Evolutionary conservation across 73 alveolate species (phyloP).

Genomic region (Breviolum minutum): DNA sequence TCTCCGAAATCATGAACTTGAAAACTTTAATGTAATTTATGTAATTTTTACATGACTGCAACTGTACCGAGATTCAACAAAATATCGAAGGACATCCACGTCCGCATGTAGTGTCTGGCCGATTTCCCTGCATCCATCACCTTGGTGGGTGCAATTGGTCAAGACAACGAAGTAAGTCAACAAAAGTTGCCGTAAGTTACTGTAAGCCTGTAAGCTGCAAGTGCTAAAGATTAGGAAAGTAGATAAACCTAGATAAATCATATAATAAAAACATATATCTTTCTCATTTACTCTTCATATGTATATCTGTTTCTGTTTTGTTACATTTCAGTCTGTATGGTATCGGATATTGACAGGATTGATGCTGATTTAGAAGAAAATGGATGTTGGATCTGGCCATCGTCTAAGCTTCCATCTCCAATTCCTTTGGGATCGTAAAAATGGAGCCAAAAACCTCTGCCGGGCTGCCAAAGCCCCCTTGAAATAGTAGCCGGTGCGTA

Average conservation of each 20-base stretch:
- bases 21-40: background rate
- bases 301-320: no score
- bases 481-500: slow-evolving; percentile 15
- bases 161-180: background rate
- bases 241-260: background rate
- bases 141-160: background rate
- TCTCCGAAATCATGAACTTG: no score
- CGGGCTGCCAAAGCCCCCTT: background rate
- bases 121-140: slow-evolving; percentile 4
- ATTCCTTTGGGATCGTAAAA: background rate
- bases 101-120: background rate
- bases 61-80: background rate
- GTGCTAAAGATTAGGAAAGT: background rate
- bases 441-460: background rate
- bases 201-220: no score
- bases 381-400: background rate
- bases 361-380: background rate
- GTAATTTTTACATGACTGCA: background rate
- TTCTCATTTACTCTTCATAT: background rate
- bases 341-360: no score
- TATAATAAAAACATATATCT: no score
- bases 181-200: background rate
- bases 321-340: no score
- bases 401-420: background rate
- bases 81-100: slow-evolving; percentile 54